phyloP scores from a whole-genome alignment of 1,284 basidiomycete species.

The Sparassis latifolia region DNA sequence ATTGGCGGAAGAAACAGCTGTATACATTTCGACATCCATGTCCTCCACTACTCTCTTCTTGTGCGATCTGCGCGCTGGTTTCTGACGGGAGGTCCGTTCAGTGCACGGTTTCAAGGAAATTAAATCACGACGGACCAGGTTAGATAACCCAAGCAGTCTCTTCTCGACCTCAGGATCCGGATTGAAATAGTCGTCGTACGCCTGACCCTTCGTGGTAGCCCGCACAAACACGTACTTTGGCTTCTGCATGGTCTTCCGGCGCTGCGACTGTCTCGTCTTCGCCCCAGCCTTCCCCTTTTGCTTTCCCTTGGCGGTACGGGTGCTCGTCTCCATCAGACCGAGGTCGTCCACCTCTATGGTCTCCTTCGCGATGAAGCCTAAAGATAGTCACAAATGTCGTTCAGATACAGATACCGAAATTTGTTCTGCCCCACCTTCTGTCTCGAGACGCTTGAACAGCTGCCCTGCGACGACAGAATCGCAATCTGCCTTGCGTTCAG shows the following conservation, averaged over 20 bases:
- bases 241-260: constrained; percentile 49
- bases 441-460: constrained; percentile 60
- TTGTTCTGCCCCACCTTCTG: constrained; percentile 43
- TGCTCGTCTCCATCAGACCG: constrained; percentile 38
- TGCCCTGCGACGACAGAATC: constrained; percentile 49
- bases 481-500: constrained; percentile 36
- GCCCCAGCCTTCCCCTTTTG: constrained; percentile 35
- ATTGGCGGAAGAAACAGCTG: constrained; percentile 3
- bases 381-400: background rate
- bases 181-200: constrained; percentile 63
- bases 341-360: constrained; percentile 41
- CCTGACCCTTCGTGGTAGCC: constrained; percentile 34
- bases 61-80: constrained; percentile 20
- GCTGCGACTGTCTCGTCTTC: constrained; percentile 17
- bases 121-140: constrained; percentile 38
- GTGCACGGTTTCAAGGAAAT: background rate
- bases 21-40: constrained; percentile 18
- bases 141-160: constrained; percentile 48
- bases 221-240: constrained; percentile 51
- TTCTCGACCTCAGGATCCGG: constrained; percentile 53
- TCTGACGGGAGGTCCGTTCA: constrained; percentile 14
- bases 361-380: constrained; percentile 59
- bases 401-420: background rate
- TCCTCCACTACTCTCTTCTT: constrained; percentile 9
- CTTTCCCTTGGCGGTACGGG: constrained; percentile 34